Base-by-base conservation (phyloP, 2,329 filamentous ascomycete genomes). In the Bipolaris bicolor region DNA sequence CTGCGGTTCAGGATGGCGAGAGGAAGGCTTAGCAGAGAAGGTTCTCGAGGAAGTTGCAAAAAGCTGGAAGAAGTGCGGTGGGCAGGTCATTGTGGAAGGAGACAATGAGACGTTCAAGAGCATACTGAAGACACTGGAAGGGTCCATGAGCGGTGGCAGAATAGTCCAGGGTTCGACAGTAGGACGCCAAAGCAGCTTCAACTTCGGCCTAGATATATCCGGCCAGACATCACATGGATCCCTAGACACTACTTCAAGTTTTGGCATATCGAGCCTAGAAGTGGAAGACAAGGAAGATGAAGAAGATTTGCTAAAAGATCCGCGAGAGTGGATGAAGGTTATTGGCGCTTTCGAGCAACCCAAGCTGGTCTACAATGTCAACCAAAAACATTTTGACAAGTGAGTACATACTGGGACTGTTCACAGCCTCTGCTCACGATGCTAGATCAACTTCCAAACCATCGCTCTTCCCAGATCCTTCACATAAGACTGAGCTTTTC, bases 1-100 rank as follows among this genome's bases (percentile, higher is more conserved):
- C 76, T 99, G 95, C 75, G 95, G 95, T 33, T 93, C 93, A 55
- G 92, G 88, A 88, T 99, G 95, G 95, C 87, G 94, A 68, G 93
- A 98, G 79, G 92, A 96, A 74, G 94, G 96, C 0, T 81, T 97
- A 31, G 95, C 93, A 2, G 96, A 99, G 76, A 89, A 89, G 64
- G 91, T 97, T 11, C 80, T 99, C 34, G 95, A 99, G 69, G 95
- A 98, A 76, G 87, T 93, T 7, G 93, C 95, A 1, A 90, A 90
- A 75, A 86, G 86, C 65, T 99, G 95, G 96, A 98, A 97, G 80
- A 91, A 89, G 65, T 84, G 89, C 58, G 92, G 91, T 72, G 92
- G 92, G 1, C 91, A 91, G 20, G 90, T 97, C 52, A 96, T 99
- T 63, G 90, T 99, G 2, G 92, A 97, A 51, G 94, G 94, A 24